A percentile compares a stretch with the other conserved stretches of the same genome.
phyloP scores from a whole-genome alignment of 768 basidiomycete species.

The Tulasnella sp. region DNA sequence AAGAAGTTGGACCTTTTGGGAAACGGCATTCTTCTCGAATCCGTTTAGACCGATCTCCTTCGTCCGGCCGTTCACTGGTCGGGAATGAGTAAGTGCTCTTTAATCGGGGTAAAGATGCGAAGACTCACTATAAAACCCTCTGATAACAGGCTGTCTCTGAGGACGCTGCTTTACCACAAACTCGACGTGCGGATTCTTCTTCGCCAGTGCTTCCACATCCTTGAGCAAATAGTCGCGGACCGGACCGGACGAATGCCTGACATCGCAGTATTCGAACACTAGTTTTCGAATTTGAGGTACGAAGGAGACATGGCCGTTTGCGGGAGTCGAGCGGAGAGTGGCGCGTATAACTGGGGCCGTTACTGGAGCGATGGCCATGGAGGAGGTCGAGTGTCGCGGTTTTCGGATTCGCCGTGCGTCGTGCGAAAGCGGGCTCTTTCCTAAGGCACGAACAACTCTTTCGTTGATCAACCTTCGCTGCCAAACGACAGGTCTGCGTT shows the following conservation, averaged over 20 bases:
- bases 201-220: conserved; percentile 51
- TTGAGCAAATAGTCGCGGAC: conserved; percentile 57
- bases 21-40: background rate
- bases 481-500: too few relatives aligned
- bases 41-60: conserved; percentile 75
- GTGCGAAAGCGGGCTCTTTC: background rate
- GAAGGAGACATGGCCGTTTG: conserved; percentile 65
- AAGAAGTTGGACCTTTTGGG: background rate
- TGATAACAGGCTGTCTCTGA: conserved; percentile 62
- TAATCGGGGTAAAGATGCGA: background rate
- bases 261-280: conserved; percentile 81
- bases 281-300: conserved; percentile 72
- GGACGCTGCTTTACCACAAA: conserved; percentile 67
- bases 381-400: background rate
- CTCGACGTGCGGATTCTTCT: conserved; percentile 69
- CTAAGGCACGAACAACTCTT: too few relatives aligned
- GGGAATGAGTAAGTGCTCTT: conserved; percentile 6
- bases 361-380: conserved; percentile 12
- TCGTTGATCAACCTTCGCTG: too few relatives aligned
- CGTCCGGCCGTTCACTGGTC: conserved; percentile 80
- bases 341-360: conserved; percentile 34
- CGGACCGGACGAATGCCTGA: conserved; percentile 61
- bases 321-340: conserved; percentile 42
- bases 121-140: conserved; percentile 68
- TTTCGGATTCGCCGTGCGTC: background rate